Evolutionary conservation across 306 rosid species (phyloP), one percentile per base, ranked within the genome.

Genomic region (Calophaca sinica): DNA sequence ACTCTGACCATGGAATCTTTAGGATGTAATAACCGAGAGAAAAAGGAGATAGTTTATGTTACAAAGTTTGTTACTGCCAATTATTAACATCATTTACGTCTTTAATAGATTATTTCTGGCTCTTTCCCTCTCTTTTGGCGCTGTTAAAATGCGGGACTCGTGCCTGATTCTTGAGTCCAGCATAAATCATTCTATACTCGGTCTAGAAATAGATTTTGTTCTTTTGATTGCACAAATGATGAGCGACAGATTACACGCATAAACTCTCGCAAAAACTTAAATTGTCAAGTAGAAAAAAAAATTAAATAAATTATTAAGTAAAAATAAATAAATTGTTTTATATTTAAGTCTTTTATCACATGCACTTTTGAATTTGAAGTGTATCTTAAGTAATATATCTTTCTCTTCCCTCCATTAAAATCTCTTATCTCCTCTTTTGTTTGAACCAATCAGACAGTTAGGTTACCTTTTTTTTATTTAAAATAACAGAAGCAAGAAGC

Each of bases 11-110:
- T 33, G 6, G 12, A 55, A 49, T 31, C 29, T 57, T 62, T 28
- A 42, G 41, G 54, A 73, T 29, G 63, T 12, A 45, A 44, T 20
- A 20, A 46, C 45, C 46, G 9, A 10, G 15, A 64, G 51, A 59
- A 58, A 49, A 20, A 9, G 20, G 46, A 61, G 6, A 61, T 61
- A 4, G 42, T 53, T 36, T 20, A 55, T 33, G 75, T 29, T 49
- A 44, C 32, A 38, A 11, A 11, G 48, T 33, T 72, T 74, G 62
- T 70, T 41, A 32, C n/a, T 57, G 33, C 26, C 9, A 32, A 26
- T 58, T 76, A 7, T 35, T 72, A 74, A 69, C 70, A 52, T 61
- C 32, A 29, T 55, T 54, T 62, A 3, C 0, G 15, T 12, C 62
- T 6, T 35, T 76, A 9, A 14, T 67, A 54, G 10, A 45, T 58